These are phyloP conservation scores for Pyrus hybrid DNA, from an alignment of 331 rosid species.

Conservation along the genomic window DNA sequence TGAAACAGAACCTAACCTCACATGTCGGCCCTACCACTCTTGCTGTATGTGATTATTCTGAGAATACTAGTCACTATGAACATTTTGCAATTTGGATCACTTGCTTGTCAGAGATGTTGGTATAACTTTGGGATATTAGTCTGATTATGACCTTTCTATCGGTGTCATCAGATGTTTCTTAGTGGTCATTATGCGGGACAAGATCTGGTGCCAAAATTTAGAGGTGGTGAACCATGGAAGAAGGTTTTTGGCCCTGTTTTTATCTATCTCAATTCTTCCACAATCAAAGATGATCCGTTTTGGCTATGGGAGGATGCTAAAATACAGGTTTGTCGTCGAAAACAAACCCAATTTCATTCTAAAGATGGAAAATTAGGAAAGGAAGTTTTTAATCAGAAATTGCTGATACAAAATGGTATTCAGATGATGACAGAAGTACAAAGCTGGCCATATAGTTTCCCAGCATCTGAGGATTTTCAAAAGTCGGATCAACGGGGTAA, in stretches of 20 bases:
- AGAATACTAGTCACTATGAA: neutral
- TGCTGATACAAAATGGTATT: neutral
- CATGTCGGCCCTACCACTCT: constrained; percentile 50
- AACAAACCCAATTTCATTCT: neutral
- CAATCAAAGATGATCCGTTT: constrained; percentile 28
- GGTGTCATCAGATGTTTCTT: constrained; percentile 54
- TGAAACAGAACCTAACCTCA: constrained; percentile 41
- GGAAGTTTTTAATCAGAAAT: neutral
- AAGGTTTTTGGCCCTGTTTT: constrained; percentile 90
- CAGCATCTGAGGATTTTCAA: constrained; percentile 80
- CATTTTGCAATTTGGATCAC: neutral
- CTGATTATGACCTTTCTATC: neutral
- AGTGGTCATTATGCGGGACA: constrained; percentile 89
- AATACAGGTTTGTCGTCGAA: constrained; percentile 34
- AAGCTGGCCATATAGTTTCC: constrained; percentile 81
- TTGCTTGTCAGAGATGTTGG: neutral
- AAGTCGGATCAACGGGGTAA: constrained; percentile 52
- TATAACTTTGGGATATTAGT: neutral
- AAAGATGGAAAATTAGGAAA: neutral
- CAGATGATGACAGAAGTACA: constrained; percentile 70
- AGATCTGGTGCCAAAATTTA: constrained; percentile 65
- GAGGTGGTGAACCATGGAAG: constrained; percentile 74
- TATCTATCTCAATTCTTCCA: constrained; percentile 50
- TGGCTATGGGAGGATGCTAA: constrained; percentile 76
- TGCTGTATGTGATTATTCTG: constrained; percentile 25